phyloP scores from a whole-genome alignment of 108 stramenopile genomes.

The Pseudonitzschia delicatissima region DNA sequence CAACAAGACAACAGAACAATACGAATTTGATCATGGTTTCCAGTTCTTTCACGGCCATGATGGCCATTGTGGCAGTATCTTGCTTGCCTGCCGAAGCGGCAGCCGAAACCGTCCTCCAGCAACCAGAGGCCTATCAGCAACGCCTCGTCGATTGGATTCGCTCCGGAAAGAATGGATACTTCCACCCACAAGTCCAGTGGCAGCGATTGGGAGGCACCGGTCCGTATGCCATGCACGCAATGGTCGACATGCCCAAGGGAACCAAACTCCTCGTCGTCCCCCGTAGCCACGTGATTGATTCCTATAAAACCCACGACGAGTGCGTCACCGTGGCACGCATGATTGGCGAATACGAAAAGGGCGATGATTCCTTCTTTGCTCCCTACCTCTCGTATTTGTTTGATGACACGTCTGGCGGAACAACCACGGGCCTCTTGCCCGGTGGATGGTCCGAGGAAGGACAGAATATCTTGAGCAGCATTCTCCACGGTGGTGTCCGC shows the following conservation, averaged over 20 bases:
- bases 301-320: not conserved
- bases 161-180: conserved; percentile 4
- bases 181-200: not conserved
- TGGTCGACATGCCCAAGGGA: conserved; percentile 20
- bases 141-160: conserved; percentile 2
- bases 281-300: conserved; percentile 6
- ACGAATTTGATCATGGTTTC: too few species aligned
- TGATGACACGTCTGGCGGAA: conserved; percentile 3
- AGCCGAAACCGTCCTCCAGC: not conserved
- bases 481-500: conserved; percentile 5
- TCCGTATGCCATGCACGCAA: conserved; percentile 34
- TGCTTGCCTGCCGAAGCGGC: not conserved
- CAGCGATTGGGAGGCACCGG: conserved; percentile 1
- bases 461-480: conserved; percentile 21
- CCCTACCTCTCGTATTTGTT: conserved; percentile 64
- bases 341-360: conserved; percentile 33
- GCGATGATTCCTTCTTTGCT: conserved; percentile 51
- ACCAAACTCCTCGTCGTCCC: conserved; percentile 38
- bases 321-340: conserved; percentile 28
- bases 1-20: too few species aligned
- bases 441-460: conserved; percentile 47
- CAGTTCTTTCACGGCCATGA: too few species aligned
- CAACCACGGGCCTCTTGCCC: conserved; percentile 38
- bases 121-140: conserved; percentile 7
- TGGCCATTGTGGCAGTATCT: not conserved